A percentile compares a stretch with the other conserved stretches of the same genome.
These are phyloP conservation scores for Penicillium tannophilum DNA, from an alignment of 495 filamentous ascomycete genomes.

Conservation along the genomic window DNA sequence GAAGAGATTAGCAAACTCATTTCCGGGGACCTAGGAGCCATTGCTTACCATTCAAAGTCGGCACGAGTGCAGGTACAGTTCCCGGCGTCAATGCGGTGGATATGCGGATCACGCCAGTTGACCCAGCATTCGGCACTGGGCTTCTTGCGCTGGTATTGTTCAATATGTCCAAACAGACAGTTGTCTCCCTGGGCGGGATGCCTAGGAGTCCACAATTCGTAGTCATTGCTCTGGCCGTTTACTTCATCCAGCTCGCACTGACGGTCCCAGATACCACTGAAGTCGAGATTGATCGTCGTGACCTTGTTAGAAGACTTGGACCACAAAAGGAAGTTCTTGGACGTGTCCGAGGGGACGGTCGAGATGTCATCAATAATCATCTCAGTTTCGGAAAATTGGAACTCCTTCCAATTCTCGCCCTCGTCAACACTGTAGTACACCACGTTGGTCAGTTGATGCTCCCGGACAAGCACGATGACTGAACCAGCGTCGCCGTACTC, in stretches of 20 bases:
- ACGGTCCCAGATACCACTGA: constrained; percentile 69
- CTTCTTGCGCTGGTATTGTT: constrained; percentile 90
- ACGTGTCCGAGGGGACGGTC: constrained; percentile 85
- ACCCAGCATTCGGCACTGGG: constrained; percentile 74
- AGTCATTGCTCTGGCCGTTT: constrained; percentile 67
- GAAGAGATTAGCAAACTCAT: not conserved
- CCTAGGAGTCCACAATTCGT: constrained; percentile 79
- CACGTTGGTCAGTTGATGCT: constrained; percentile 61
- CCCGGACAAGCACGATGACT: constrained; percentile 79
- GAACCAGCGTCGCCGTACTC: constrained; percentile 94
- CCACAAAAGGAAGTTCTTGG: constrained; percentile 90
- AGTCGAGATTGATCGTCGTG: constrained; percentile 80
- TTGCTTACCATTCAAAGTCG: constrained; percentile 90
- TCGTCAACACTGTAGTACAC: constrained; percentile 80
- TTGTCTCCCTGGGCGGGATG: constrained; percentile 74
- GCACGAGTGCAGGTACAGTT: constrained; percentile 81
- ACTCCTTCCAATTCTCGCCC: constrained; percentile 73
- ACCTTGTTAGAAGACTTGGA: constrained; percentile 52
- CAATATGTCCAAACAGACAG: constrained; percentile 90
- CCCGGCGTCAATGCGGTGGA: constrained; percentile 52
- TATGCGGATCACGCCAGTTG: constrained; percentile 68
- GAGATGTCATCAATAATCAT: constrained; percentile 75
- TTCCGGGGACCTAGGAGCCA: not conserved
- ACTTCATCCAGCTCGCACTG: constrained; percentile 70
- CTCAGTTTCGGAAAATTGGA: constrained; percentile 69